Evolutionary conservation across 345 rosid species (phyloP).

Genomic region (Euphorbia peplus): DNA sequence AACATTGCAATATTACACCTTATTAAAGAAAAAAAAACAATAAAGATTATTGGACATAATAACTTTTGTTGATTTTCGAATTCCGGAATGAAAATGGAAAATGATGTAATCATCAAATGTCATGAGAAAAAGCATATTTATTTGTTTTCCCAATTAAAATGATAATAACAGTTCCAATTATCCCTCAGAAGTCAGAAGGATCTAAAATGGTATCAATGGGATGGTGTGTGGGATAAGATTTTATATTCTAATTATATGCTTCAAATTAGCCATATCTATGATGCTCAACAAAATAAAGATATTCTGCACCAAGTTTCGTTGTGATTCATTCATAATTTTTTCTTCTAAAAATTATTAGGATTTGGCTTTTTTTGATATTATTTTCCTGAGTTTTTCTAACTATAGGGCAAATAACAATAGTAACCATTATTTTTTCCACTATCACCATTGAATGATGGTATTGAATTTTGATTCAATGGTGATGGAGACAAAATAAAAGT

Average conservation of each 20-base stretch:
- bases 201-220: neutral
- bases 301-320: neutral
- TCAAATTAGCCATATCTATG: neutral
- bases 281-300: neutral
- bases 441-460: no score
- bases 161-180: neutral
- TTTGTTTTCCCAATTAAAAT: neutral
- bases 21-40: no score
- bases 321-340: neutral
- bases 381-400: no score
- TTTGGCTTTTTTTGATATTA: neutral
- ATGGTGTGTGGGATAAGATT: neutral
- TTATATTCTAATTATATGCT: neutral
- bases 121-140: neutral
- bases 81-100: neutral
- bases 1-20: no score
- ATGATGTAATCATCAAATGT: neutral
- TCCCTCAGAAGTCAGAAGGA: neutral
- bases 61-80: no score
- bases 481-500: no score
- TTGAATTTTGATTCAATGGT: no score
- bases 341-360: neutral
- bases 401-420: no score
- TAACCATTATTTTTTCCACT: no score
- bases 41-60: no score